Conservation (phyloP, 441 rosid genomes). For the Kokia cookei region DNA sequence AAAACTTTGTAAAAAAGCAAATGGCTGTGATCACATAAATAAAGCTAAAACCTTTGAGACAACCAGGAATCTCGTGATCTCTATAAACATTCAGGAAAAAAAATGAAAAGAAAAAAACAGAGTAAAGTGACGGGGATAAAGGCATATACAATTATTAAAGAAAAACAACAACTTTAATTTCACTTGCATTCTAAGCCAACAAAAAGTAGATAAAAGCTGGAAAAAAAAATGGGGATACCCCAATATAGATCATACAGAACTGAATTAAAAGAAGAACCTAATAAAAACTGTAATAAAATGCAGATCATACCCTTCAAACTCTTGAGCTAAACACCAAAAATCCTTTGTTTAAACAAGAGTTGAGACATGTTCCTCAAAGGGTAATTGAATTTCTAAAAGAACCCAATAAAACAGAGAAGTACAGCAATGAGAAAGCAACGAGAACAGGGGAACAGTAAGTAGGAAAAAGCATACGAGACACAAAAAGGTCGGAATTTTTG, state of each 20-base stretch:
- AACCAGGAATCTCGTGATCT: constrained; percentile 25
- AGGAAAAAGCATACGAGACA: constrained; percentile 28
- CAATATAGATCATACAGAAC: constrained; percentile 55
- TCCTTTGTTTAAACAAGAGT: constrained; percentile 21
- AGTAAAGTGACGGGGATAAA: constrained; percentile 25
- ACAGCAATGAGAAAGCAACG: constrained; percentile 9
- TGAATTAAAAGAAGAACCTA: constrained; percentile 32
- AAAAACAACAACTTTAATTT: constrained; percentile 26
- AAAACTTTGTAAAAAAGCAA: constrained; percentile 12
- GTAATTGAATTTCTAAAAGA: constrained; percentile 18
- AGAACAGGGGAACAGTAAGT: constrained; percentile 21
- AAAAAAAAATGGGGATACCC: constrained; percentile 38
- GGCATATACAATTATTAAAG: constrained; percentile 21
- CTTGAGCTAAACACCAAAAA: constrained; percentile 21
- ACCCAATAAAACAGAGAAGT: constrained; percentile 17
- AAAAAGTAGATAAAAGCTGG: constrained; percentile 5
- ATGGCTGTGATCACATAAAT: constrained; percentile 21
- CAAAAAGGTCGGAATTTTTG: constrained; percentile 16
- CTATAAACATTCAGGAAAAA: constrained; percentile 13
- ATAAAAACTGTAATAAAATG: constrained; percentile 24
- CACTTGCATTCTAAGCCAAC: constrained; percentile 68
- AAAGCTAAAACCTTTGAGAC: constrained; percentile 23
- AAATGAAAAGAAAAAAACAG: background rate
- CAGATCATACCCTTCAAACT: constrained; percentile 29
- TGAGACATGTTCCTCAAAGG: constrained; percentile 14